These are phyloP conservation scores for Annona cherimola DNA, from an alignment of 164 flowering plant genomes.

Conservation along the genomic window DNA sequence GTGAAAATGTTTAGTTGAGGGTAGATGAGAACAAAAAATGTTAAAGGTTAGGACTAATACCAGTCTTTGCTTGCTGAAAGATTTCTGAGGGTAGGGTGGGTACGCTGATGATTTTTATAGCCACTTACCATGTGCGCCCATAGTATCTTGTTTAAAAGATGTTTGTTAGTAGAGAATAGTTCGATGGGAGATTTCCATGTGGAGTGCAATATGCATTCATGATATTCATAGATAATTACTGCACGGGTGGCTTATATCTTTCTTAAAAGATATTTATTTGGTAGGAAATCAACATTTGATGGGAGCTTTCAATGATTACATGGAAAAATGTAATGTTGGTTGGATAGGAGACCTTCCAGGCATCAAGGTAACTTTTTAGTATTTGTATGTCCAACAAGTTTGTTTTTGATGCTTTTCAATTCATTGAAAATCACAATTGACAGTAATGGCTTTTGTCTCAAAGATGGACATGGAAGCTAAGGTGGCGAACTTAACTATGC, in stretches of 20 bases:
- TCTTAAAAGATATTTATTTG: slow-evolving; percentile 5
- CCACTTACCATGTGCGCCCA: too few relatives aligned
- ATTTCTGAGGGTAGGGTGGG: too few relatives aligned
- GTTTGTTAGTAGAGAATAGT: too few relatives aligned
- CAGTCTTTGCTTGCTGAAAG: too few relatives aligned
- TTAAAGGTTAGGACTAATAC: too few relatives aligned
- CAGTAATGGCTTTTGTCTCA: slow-evolving; percentile 5
- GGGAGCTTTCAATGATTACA: slow-evolving; percentile 24
- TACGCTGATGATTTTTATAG: too few relatives aligned
- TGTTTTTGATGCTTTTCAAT: neutral
- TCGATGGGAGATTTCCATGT: too few relatives aligned
- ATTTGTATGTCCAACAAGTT: neutral
- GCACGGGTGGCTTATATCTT: neutral
- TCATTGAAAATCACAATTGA: slow-evolving; percentile 11
- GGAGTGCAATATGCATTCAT: too few relatives aligned
- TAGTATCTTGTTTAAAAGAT: too few relatives aligned
- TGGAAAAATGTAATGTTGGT: slow-evolving; percentile 24
- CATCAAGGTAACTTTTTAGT: slow-evolving; percentile 23
- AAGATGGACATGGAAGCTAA: slow-evolving; percentile 31
- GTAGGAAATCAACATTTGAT: slow-evolving; percentile 30
- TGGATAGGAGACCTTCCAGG: slow-evolving; percentile 42
- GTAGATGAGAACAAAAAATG: too few relatives aligned
- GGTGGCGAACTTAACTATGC: slow-evolving; percentile 30
- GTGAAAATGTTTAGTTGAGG: too few relatives aligned
- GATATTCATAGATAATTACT: too few relatives aligned